phyloP scores from a whole-genome alignment of 2,329 filamentous ascomycete genomes.

The Botrytis porri region DNA sequence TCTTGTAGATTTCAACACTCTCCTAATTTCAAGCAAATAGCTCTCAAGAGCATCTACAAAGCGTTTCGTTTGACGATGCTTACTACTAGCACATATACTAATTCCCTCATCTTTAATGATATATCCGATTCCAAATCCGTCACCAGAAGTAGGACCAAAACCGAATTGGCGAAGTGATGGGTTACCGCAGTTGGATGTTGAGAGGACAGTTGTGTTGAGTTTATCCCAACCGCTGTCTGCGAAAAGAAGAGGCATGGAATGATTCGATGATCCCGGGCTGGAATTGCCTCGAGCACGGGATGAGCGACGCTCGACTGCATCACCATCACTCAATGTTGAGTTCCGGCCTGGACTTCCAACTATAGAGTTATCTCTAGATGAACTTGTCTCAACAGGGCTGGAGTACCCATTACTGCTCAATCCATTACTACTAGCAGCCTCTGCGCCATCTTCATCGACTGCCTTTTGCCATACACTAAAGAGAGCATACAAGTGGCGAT shows the following conservation, averaged over 20 bases:
- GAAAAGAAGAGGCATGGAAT: slow-evolving; percentile 74
- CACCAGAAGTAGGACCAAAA: slow-evolving; percentile 89
- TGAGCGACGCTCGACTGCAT: slow-evolving; percentile 22
- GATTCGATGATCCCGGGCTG: slow-evolving; percentile 47
- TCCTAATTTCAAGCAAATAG: slow-evolving; percentile 87
- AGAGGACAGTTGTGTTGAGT: slow-evolving; percentile 89
- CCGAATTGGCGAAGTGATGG: slow-evolving; percentile 92
- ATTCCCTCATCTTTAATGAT: slow-evolving; percentile 96
- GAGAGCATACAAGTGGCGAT: slow-evolving; percentile 89
- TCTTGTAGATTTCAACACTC: slow-evolving; percentile 70
- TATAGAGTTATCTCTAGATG: slow-evolving; percentile 47
- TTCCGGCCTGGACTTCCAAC: slow-evolving; percentile 54
- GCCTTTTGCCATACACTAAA: slow-evolving; percentile 93
- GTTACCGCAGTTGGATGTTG: slow-evolving; percentile 98
- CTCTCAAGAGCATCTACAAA: slow-evolving; percentile 87
- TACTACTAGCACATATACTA: slow-evolving; percentile 87
- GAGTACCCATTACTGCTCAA: slow-evolving; percentile 61
- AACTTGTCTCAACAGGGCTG: slow-evolving; percentile 50
- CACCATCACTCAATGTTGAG: slow-evolving; percentile 44
- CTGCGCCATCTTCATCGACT: slow-evolving; percentile 67
- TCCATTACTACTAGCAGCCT: slow-evolving; percentile 44
- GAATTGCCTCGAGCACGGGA: slow-evolving; percentile 50
- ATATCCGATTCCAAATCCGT: slow-evolving; percentile 96
- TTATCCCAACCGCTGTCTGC: slow-evolving; percentile 90
- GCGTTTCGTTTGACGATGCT: slow-evolving; percentile 88